Conservation (phyloP, 1,284 basidiomycete species). For the Malassezia japonica region DNA sequence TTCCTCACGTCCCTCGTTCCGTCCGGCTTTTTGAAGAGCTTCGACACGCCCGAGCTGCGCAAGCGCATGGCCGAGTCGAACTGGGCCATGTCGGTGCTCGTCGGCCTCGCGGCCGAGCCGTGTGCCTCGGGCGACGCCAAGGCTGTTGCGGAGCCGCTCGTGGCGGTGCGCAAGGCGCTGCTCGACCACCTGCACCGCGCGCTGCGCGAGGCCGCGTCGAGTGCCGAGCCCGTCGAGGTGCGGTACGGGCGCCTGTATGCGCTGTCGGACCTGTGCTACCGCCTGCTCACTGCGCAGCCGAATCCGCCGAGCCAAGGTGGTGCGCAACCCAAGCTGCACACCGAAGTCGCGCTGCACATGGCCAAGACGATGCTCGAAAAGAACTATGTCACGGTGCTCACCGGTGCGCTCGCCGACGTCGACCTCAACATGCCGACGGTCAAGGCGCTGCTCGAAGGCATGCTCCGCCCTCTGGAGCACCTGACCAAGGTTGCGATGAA, state of each 20-base stretch:
- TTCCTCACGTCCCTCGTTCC: constrained; percentile 46
- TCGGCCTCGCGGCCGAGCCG: constrained; percentile 80
- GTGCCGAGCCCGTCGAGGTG: constrained; percentile 61
- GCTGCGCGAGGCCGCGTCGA: constrained; percentile 65
- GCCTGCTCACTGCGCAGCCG: constrained; percentile 67
- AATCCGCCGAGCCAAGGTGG: constrained; percentile 49
- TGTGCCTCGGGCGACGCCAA: constrained; percentile 55
- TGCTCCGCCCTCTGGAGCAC: constrained; percentile 80
- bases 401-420: constrained; percentile 78
- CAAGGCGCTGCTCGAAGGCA: constrained; percentile 68
- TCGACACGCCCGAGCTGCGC: constrained; percentile 37
- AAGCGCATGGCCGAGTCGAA: constrained; percentile 47
- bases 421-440: constrained; percentile 93
- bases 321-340: constrained; percentile 17
- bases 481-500: constrained; percentile 94
- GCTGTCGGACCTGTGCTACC: constrained; percentile 75
- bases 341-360: constrained; percentile 74
- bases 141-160: constrained; percentile 58
- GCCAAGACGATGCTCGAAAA: constrained; percentile 99
- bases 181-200: constrained; percentile 77
- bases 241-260: constrained; percentile 83
- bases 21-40: constrained; percentile 37
- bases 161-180: constrained; percentile 77
- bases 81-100: constrained; percentile 83
- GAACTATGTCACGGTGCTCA: constrained; percentile 82